Base-by-base conservation (phyloP, 768 basidiomycete species). In the Podaxis rugospora region DNA sequence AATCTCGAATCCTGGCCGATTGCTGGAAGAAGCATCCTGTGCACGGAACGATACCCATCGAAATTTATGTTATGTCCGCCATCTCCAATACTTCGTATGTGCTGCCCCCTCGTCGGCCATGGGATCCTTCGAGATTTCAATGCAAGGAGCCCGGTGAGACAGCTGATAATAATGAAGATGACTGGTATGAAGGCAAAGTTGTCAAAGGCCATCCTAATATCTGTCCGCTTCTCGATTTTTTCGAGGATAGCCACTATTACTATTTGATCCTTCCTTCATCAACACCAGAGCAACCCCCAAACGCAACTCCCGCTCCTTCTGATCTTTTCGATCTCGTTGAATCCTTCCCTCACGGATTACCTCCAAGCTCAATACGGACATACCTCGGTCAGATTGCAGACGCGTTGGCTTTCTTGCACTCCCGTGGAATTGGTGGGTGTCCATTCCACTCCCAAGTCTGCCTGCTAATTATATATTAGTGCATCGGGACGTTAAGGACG, bases 21-120 rank as follows among this genome's bases (percentile, higher is more conserved):
- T 98, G 96, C 74, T 99, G 97, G 97, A 98, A 98, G 78, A 92
- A 92, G 69, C 96, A 99, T 71, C 90, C 92, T 46, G 85, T 89
- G 63, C 84, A 92, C 71, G 96, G 96, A 59, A 97, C 97, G 6
- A 97, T 98, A 68, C 96, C 97, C 14, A 96, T 98, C 77, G 97
- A 99, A 76, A 96, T 96, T 25, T 92, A 90, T 70, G 92, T 94
- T 69, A 91, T 94, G 92, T 92, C 91, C 61, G 86, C 90, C 51
- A 88, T 93, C 72, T 94, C 92, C 51, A 84, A 88, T 64, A 90
- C 86, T 3, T 80, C 87, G 25, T 93, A 93, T 72, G 80, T 87
- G 25, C 79, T 96, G n/a, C 88, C 92, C 9, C 75, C 87, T 14
- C 83, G 81, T 18, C 84, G 92, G 62, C 88, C 94, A 23, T 95